Conservation (phyloP, 352 stramenopile species). For the Phytophthora vignae region DNA sequence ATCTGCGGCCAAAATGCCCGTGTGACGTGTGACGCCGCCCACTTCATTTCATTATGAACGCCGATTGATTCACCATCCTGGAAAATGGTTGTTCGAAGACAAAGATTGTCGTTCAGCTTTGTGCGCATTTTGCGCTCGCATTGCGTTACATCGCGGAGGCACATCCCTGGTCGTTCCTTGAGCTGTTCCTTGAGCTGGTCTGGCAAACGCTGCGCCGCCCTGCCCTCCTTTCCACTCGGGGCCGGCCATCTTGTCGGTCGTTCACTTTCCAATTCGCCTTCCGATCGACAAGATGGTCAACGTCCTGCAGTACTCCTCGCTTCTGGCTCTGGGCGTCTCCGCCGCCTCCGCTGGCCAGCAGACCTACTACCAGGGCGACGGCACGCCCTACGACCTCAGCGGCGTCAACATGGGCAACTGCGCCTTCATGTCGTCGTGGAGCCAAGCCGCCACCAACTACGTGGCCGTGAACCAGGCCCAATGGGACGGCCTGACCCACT, state of each 20-base stretch:
- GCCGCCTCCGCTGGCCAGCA: constrained; percentile 19
- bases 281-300: constrained; percentile 29
- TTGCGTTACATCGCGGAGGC: constrained; percentile 29
- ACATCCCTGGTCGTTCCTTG: constrained; percentile 34
- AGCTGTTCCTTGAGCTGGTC: constrained; percentile 31
- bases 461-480: constrained; percentile 37
- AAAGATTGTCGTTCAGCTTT: background rate
- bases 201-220: constrained; percentile 3
- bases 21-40: background rate
- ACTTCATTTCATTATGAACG: background rate
- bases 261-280: constrained; percentile 32
- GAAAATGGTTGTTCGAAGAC: background rate
- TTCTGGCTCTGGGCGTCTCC: constrained; percentile 22
- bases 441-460: constrained; percentile 32
- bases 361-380: constrained; percentile 32
- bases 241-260: background rate
- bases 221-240: constrained; percentile 25
- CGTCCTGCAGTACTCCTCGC: constrained; percentile 26
- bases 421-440: constrained; percentile 36
- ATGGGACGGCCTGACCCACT: constrained; percentile 35
- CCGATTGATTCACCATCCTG: constrained; percentile 16
- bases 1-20: background rate
- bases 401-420: constrained; percentile 31
- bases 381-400: constrained; percentile 28
- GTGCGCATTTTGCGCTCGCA: constrained; percentile 8